These are phyloP conservation scores for Withania somnifera DNA, from an alignment of 305 asterid species.

Conservation along the genomic window DNA sequence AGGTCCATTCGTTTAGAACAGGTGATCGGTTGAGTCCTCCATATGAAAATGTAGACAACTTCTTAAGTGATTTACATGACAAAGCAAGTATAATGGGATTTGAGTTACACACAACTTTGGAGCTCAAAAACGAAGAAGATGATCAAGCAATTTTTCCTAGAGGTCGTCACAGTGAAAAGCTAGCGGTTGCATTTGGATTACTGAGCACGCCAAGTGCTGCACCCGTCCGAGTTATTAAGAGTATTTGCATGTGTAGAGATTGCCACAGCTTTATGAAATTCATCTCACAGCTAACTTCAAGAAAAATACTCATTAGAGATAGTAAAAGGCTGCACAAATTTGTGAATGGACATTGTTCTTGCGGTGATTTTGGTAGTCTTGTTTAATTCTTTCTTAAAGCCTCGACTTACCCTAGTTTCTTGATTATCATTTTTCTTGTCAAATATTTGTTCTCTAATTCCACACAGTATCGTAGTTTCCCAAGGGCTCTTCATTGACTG, in stretches of 20 bases:
- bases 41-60: conserved; percentile 18
- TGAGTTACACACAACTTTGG: conserved; percentile 21
- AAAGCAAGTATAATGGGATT: conserved; percentile 39
- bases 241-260: conserved; percentile 64
- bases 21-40: conserved; percentile 19
- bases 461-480: not conserved
- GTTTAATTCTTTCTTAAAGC: conserved; percentile 16
- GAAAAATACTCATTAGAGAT: conserved; percentile 42
- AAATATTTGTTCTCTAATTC: not conserved
- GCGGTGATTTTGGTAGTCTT: conserved; percentile 71
- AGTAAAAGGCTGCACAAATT: conserved; percentile 50
- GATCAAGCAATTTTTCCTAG: conserved; percentile 11
- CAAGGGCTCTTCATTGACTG: not conserved
- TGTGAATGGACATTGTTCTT: conserved; percentile 56
- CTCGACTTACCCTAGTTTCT: not conserved
- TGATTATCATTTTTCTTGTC: not conserved
- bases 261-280: conserved; percentile 66
- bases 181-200: conserved; percentile 54
- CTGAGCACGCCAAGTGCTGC: conserved; percentile 33
- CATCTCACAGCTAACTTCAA: conserved; percentile 26
- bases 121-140: conserved; percentile 12
- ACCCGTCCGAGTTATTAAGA: conserved; percentile 51
- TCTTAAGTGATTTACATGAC: conserved; percentile 39
- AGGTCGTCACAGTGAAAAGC: conserved; percentile 52
- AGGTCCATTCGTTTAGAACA: conserved; percentile 49